Conservation (phyloP, 345 rosid genomes). For the Linum trigynum region DNA sequence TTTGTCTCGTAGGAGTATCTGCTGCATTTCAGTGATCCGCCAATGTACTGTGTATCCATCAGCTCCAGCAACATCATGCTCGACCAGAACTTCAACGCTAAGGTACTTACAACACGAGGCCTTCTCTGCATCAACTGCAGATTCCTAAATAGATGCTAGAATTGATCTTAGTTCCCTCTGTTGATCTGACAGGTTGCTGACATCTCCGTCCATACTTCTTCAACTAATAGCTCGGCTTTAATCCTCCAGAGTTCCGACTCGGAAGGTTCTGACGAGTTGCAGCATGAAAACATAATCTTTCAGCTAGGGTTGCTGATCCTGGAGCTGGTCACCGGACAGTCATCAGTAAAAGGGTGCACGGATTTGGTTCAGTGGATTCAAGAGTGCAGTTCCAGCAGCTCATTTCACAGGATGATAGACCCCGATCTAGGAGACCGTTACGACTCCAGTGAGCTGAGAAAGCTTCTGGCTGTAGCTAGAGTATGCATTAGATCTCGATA, state of each 20-base stretch:
- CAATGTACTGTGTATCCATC: conserved; percentile 56
- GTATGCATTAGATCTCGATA: conserved; percentile 55
- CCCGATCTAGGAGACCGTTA: conserved; percentile 75
- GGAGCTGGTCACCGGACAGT: conserved; percentile 85
- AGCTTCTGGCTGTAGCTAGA: conserved; percentile 63
- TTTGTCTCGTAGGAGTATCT: conserved; percentile 62
- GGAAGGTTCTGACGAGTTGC: conserved; percentile 48
- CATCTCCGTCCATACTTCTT: conserved; percentile 40
- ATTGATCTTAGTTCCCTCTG: background rate
- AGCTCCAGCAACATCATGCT: conserved; percentile 78
- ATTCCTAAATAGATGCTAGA: background rate
- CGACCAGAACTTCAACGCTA: conserved; percentile 75
- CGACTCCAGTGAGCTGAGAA: conserved; percentile 53
- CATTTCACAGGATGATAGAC: conserved; percentile 73
- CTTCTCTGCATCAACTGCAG: background rate
- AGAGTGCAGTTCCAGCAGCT: conserved; percentile 48
- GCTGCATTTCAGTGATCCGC: conserved; percentile 64
- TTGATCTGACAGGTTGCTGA: conserved; percentile 50
- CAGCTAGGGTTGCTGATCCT: conserved; percentile 82
- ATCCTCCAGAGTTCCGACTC: conserved; percentile 9
- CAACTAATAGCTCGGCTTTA: conserved; percentile 18
- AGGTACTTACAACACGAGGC: conserved; percentile 27
- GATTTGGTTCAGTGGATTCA: conserved; percentile 78
- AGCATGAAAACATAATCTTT: conserved; percentile 46
- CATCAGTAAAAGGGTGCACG: conserved; percentile 52